These are phyloP conservation scores for Fusarium musae DNA, from an alignment of 2,329 filamentous ascomycete species.

Conservation along the genomic window DNA sequence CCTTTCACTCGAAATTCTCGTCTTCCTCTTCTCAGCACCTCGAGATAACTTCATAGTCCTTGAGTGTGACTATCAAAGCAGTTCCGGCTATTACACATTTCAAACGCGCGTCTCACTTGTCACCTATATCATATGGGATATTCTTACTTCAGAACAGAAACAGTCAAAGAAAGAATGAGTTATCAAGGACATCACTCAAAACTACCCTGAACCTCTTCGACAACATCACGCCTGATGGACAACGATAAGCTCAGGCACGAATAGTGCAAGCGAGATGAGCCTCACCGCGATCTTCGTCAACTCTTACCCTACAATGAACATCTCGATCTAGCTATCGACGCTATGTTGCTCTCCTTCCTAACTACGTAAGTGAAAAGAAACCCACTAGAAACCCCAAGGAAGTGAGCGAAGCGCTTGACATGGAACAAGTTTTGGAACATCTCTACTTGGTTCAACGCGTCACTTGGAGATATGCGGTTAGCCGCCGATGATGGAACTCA, in stretches of 20 bases:
- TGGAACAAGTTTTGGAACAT: constrained; percentile 1
- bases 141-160: not conserved
- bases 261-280: not conserved
- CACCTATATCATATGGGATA: not conserved
- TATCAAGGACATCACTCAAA: not conserved
- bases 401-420: not conserved
- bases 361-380: constrained; percentile 6
- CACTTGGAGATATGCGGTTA: not conserved
- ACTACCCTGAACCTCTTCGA: not conserved
- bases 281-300: not conserved
- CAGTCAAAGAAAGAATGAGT: not conserved
- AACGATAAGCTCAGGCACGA: not conserved
- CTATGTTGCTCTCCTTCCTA: constrained; percentile 12
- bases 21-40: not conserved
- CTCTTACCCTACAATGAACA: constrained; percentile 1
- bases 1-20: rapidly evolving
- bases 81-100: not conserved
- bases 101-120: not conserved
- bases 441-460: not conserved
- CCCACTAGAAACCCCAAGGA: constrained; percentile 13
- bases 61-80: rapidly evolving
- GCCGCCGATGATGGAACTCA: not conserved
- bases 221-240: not conserved
- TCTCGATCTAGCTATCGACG: not conserved
- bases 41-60: rapidly evolving